A percentile compares a stretch with the other conserved stretches of the same genome.
Conservation (phyloP, 176 grass and related monocot species). For the Hyparrhenia diplandra region DNA sequence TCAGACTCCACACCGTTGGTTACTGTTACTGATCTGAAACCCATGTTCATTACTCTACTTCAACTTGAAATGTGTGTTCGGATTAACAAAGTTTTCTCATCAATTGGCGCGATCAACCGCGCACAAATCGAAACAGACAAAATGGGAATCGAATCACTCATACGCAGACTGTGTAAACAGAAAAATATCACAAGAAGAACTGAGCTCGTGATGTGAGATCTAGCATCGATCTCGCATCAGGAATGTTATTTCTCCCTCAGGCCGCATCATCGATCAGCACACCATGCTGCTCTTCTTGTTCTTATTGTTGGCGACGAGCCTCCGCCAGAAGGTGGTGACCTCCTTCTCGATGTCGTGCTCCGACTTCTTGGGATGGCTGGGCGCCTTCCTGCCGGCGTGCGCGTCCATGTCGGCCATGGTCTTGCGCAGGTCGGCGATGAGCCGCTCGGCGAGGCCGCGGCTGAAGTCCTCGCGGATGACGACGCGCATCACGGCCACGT, state of each 20-base stretch:
- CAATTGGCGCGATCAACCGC: neutral
- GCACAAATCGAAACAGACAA: neutral
- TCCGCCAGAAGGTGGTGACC: constrained; percentile 55
- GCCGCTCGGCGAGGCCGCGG: constrained; percentile 64
- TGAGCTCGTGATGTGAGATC: neutral
- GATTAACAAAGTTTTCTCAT: neutral
- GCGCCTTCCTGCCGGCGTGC: constrained; percentile 31
- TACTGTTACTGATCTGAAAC: neutral
- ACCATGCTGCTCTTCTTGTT: constrained; percentile 71
- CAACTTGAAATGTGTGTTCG: neutral
- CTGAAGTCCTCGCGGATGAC: constrained; percentile 84
- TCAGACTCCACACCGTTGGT: no score
- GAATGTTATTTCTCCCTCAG: neutral
- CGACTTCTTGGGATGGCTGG: constrained; percentile 34
- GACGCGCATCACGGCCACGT: constrained; percentile 61
- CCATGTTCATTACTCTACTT: neutral
- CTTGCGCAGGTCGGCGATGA: constrained; percentile 50
- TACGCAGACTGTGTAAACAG: neutral
- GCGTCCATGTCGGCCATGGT: constrained; percentile 61
- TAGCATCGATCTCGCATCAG: neutral
- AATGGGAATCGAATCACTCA: neutral
- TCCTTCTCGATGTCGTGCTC: constrained; percentile 52
- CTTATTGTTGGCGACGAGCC: constrained; percentile 54
- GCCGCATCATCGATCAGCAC: constrained; percentile 21
- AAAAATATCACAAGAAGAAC: neutral